Evolutionary conservation across 2,329 filamentous ascomycete genomes (phyloP), one percentile per base, ranked within the genome.

Genomic region (Fusarium coffeatum): DNA sequence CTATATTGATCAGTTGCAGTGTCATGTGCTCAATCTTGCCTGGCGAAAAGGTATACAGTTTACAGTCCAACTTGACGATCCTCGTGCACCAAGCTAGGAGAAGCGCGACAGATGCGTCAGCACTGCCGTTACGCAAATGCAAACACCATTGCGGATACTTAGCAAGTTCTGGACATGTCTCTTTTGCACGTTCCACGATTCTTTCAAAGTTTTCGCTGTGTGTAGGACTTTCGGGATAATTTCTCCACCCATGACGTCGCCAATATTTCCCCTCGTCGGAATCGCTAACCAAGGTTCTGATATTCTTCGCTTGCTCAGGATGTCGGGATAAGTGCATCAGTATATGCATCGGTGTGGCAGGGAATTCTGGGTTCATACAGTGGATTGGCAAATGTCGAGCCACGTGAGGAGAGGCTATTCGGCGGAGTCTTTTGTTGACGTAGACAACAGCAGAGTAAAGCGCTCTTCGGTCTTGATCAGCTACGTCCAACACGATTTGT

Each of bases 41-140:
- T n/a, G 37, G 18, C 10, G 2, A 12, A 20, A 40, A 40, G 9
- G n/a, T 9, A 41, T 0, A n/a, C n/a, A n/a, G n/a, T 20, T 8
- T 16, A 16, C 10, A 43, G 5, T 43, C 20, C 5, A 43, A 5
- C 7, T 2, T 16, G 20, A 43, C 18, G 0, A 59, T 1, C 6
- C 16, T 40, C 6, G 30, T 41, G 2, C 51, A 46, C 3, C 27
- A 2, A 12, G 20, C 9, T 0, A 59, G 8, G 2, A 57, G 25
- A 30, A 59, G 41, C 1, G 8, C 13, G 7, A 5, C 6, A 23
- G 12, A 15, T 2, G 40, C 6, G 3, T 45, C 48, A 16, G 12
- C 9, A 0, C 2, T 2, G 2, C 13, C 27, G 4, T 32, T 0
- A 3, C 16, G 3, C 6, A 58, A 7, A 16, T 20, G 9, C 0